Evolutionary conservation across 208 protist genomes (phyloP).

Genomic region (Leishmania turanica): DNA sequence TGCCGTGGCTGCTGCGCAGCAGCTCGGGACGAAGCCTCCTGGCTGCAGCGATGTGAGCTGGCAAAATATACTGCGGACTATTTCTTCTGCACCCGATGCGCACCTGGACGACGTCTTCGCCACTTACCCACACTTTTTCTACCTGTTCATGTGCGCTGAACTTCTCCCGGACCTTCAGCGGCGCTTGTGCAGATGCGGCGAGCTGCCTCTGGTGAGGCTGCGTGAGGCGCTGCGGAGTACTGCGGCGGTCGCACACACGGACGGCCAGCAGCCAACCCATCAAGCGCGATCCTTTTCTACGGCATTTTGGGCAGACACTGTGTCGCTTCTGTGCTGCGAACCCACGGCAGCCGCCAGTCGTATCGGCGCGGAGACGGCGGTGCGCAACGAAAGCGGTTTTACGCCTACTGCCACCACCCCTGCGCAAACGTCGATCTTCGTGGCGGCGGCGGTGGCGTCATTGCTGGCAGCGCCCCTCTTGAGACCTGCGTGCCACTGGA

Average conservation of each 20-base stretch:
- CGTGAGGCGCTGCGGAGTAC: conserved; percentile 6
- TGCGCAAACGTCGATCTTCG: conserved; percentile 6
- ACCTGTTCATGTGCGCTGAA: conserved; percentile 6
- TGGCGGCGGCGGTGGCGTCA: conserved; percentile 5
- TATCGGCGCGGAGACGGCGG: neutral
- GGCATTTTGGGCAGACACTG: neutral
- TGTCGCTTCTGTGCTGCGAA: conserved; percentile 4
- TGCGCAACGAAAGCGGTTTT: neutral
- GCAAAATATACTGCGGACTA: neutral
- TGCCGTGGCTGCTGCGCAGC: neutral
- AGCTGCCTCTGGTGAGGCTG: neutral
- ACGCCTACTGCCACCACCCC: conserved; percentile 12
- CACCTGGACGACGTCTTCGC: conserved; percentile 9
- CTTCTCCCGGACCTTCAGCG: conserved; percentile 10
- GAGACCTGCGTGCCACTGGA: conserved; percentile 12
- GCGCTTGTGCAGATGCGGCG: neutral
- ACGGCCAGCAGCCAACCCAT: neutral
- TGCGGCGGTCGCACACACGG: too few species aligned
- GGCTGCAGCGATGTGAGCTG: neutral
- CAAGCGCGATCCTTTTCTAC: neutral
- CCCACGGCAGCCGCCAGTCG: neutral
- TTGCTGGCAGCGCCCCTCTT: conserved; percentile 12
- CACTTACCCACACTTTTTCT: conserved; percentile 21
- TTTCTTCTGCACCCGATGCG: neutral
- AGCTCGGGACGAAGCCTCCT: neutral